Base-by-base conservation (phyloP, 345 rosid genomes). In the Bruguiera sexangula region DNA sequence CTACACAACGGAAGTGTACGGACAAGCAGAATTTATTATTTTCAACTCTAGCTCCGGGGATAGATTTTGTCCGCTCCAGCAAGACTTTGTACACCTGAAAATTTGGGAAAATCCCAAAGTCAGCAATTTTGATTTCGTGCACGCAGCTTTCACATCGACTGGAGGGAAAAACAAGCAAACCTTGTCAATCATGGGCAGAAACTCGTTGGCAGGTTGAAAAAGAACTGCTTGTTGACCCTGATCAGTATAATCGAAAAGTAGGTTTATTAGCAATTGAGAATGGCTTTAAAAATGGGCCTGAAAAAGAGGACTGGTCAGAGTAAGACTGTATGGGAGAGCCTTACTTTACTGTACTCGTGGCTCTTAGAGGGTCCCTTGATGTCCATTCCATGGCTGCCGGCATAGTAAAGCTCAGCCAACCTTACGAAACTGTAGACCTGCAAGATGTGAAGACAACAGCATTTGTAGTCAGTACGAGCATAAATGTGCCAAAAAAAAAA, bases 301-400 rank as follows among this genome's bases (percentile, higher is more conserved):
- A 56, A 59, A 46, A 22, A 15, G 6, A 27, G 30, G 34, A 29
- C 20, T 52, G 39, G 26, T 34, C 9, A 8, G 66, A 22, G 13
- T 1, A 63, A n/a, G 3, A 63, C 1, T 16, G 15, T 9, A 5
- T 26, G 46, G 22, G 8, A 22, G 13, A 11, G 65, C 77, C 77
- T 75, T 29, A 86, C 97, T 81, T 82, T 83, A 75, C 76, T 86
- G 83, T 76, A 62, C 67, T 73, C 81, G 53, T 83, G 73, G 22
- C 84, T 81, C 77, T 85, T 85, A 13, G 84, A 76, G 59, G 99
- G 99, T 16, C 97, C 98, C 81, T 79, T 88, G 53, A 95, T 95
- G 96, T 95, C 99, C 99, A 95, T 95, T 52, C 99, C 99, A 78
- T 95, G 99, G 80, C 99, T 95, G n/a, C 99, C 99, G 4, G 99